Percentiles rank a stretch among this genome's conserved stretches.
phyloP scores from a whole-genome alignment of 805 yeast genomes.

The Starmerella sirachaensis region DNA sequence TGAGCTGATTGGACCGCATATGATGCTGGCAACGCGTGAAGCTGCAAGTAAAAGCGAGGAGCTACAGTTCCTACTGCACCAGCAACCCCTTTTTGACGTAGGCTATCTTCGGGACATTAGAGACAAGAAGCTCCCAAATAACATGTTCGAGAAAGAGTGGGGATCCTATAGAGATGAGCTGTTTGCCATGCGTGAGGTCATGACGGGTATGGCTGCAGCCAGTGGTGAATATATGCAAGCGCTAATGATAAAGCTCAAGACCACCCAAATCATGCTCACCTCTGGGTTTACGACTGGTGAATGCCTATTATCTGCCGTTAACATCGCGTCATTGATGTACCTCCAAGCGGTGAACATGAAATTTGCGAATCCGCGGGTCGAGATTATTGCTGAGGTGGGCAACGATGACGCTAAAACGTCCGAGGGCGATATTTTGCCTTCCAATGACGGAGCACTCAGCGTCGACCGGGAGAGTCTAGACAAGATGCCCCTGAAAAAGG shows the following conservation, averaged over 20 bases:
- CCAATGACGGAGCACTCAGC: too few relatives aligned
- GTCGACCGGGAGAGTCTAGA: slow-evolving; percentile 1
- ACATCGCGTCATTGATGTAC: slow-evolving; percentile 57
- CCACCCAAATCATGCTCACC: slow-evolving; percentile 61
- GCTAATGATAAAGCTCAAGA: slow-evolving; percentile 45
- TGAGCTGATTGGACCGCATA: slow-evolving; percentile 48
- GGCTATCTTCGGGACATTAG: slow-evolving; percentile 16
- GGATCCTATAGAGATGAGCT: slow-evolving; percentile 56
- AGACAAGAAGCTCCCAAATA: slow-evolving; percentile 10
- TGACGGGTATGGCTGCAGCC: slow-evolving; percentile 57
- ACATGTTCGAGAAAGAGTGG: slow-evolving; percentile 10
- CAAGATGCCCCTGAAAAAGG: slow-evolving; percentile 2
- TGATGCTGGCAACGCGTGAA: slow-evolving; percentile 55
- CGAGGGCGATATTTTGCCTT: too few relatives aligned
- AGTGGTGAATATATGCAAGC: slow-evolving; percentile 58
- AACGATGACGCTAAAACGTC: neutral
- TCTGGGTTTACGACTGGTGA: slow-evolving; percentile 59
- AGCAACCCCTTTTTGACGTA: slow-evolving; percentile 14
- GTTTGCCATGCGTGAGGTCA: slow-evolving; percentile 63
- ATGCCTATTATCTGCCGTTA: slow-evolving; percentile 51
- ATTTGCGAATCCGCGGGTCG: slow-evolving; percentile 6
- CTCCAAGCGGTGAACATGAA: slow-evolving; percentile 33
- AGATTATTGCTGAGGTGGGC: neutral
- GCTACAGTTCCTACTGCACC: slow-evolving; percentile 19
- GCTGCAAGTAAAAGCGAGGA: slow-evolving; percentile 31